Evolutionary conservation across 148 eudicot species (phyloP).

Genomic region (Euryodendron excelsum): DNA sequence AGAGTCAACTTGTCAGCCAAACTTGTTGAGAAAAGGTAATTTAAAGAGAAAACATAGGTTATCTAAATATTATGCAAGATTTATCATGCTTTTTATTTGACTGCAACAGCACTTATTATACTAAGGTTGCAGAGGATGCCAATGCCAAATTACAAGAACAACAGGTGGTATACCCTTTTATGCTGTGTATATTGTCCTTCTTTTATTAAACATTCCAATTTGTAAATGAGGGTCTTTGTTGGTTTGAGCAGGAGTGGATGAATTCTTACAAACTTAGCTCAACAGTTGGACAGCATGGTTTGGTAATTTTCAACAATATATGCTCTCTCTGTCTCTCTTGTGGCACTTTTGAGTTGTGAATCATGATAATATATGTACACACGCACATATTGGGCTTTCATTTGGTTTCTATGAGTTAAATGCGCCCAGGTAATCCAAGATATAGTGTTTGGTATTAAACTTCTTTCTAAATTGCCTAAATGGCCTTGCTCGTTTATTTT

Average conservation of each 20-base stretch:
- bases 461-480: neutral
- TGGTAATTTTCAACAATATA: constrained; percentile 24
- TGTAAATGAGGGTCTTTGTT: constrained; percentile 8
- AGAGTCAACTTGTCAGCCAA: constrained; percentile 46
- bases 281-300: constrained; percentile 14
- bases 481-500: neutral
- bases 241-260: constrained; percentile 34
- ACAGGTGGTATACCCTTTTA: constrained; percentile 43
- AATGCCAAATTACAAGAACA: constrained; percentile 52
- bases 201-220: constrained; percentile 1
- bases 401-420: neutral
- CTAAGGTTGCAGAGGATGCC: constrained; percentile 47
- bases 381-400: neutral
- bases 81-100: constrained; percentile 3
- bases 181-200: neutral
- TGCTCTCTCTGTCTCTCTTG: constrained; percentile 4
- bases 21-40: constrained; percentile 64
- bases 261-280: constrained; percentile 25
- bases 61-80: constrained; percentile 1
- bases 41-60: constrained; percentile 2
- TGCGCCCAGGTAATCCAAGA: neutral
- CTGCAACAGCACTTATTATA: constrained; percentile 56
- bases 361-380: neutral
- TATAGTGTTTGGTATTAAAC: neutral
- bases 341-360: neutral